These are phyloP conservation scores for Cyberlindnera maritima DNA, from an alignment of 805 yeast species.

Conservation along the genomic window DNA sequence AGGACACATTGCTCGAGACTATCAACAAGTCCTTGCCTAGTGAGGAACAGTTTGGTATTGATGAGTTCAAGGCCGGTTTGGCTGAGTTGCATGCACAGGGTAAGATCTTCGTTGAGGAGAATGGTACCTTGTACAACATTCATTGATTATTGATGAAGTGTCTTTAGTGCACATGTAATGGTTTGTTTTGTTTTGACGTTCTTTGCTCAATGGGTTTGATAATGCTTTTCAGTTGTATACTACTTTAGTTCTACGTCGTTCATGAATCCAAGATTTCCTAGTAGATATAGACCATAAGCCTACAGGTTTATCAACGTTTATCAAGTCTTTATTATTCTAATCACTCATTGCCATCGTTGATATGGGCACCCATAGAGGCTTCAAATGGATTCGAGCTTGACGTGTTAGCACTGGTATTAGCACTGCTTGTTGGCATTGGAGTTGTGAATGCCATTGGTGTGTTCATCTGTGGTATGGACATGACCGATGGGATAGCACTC, in stretches of 20 bases:
- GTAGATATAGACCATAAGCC: too few species aligned
- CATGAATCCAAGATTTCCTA: too few species aligned
- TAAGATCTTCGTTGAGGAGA: constrained; percentile 35
- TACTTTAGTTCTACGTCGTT: background rate
- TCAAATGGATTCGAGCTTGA: constrained; percentile 25
- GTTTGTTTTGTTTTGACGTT: background rate
- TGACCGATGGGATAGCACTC: constrained; percentile 29
- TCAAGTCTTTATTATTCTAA: background rate
- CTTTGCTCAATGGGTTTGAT: background rate
- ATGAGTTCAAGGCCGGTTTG: constrained; percentile 38
- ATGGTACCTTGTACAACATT: constrained; percentile 13
- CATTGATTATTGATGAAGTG: background rate
- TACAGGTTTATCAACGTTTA: too few species aligned
- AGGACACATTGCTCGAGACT: constrained; percentile 29
- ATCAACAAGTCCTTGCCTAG: constrained; percentile 34
- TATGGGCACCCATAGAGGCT: constrained; percentile 19
- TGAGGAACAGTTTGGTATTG: constrained; percentile 36
- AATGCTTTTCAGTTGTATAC: too few species aligned
- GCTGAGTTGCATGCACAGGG: constrained; percentile 27
- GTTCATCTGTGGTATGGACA: constrained; percentile 30
- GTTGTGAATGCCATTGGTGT: constrained; percentile 21
- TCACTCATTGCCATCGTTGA: constrained; percentile 1
- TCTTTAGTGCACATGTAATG: too few species aligned
- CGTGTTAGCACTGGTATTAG: background rate
- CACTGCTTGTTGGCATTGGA: constrained; percentile 9